Base-by-base conservation (phyloP, 805 yeast species). In the Monosporozyma solicola region DNA sequence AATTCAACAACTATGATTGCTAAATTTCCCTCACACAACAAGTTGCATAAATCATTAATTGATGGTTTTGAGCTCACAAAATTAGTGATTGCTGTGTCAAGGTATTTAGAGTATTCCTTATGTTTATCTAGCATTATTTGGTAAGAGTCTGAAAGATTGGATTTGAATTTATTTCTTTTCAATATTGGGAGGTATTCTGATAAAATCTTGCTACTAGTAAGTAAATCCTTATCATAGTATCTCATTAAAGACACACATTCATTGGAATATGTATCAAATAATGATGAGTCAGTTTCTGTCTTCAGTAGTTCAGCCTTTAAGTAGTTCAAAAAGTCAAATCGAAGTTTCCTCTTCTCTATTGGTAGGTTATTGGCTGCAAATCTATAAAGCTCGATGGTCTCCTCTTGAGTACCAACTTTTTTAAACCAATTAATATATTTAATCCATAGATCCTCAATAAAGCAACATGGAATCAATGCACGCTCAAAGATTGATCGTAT, bases 401-500 rank as follows among this genome's bases (percentile, higher is more conserved):
- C 62, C 2, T 67, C 72, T 32, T 65, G 59, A 2, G 32, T 10
- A 7, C 41, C n/a, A 2, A 22, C 24, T 25, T 20, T 5, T 9
- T 37, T 16, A 41, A 20, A 31, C 77, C 83, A 89, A 2, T 77
- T 68, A 7, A 80, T 54, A 63, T 85, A 91, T 52, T 76, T 76
- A 16, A 80, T 61, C 98, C 98, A 92, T 20, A 88, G 64, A 15
- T 71, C 72, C 33, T 80, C 80, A 48, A 76, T 72, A 22, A 69
- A 68, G 43, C 90, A 85, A 51, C 83, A 77, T 0, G 95, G 87
- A 1, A 87, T 71, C 10, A 92, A 69, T 16, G 88, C 80, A 53
- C 97, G 74, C 64, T 87, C 92, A 66, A 84, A 91, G 1, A 87
- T 61, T 7, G 76, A 69, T 7, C 67, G 65, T 1, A 79, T 71